Evolutionary conservation across 73 alveolate genomes (phyloP).

Genomic region (Paramecium primaurelia): DNA sequence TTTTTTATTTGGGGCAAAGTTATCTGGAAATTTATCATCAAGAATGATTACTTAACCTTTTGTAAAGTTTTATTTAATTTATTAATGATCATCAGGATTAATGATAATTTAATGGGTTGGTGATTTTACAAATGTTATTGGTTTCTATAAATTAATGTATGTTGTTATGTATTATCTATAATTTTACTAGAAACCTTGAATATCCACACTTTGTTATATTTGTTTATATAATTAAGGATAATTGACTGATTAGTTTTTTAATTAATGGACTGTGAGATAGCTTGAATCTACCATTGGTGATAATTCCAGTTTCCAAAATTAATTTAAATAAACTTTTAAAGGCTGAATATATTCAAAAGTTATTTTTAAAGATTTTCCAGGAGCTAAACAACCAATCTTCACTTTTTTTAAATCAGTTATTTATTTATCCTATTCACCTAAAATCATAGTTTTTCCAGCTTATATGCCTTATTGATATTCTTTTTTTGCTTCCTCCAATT

Average conservation of each 20-base stretch:
- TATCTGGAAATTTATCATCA: neutral
- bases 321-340: neutral
- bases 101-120: slow-evolving; percentile 18
- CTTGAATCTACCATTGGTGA: neutral
- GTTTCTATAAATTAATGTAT: neutral
- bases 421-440: neutral
- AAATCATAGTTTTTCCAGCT: slow-evolving; percentile 22
- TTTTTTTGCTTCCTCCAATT: neutral
- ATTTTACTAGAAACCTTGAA: too few relatives aligned
- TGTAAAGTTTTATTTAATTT: neutral
- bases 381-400: slow-evolving; percentile 40
- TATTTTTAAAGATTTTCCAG: neutral
- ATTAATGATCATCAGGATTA: slow-evolving; percentile 11
- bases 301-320: neutral
- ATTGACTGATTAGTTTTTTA: neutral
- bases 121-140: neutral
- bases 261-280: slow-evolving; percentile 53
- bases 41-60: neutral
- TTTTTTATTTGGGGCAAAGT: neutral
- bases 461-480: neutral
- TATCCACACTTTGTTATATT: neutral
- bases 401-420: neutral
- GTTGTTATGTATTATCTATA: neutral
- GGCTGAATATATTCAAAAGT: neutral
- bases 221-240: too few relatives aligned